These are phyloP conservation scores for Plasmodium knowlesi DNA, from an alignment of 169 alveolate genomes.

Conservation along the genomic window DNA sequence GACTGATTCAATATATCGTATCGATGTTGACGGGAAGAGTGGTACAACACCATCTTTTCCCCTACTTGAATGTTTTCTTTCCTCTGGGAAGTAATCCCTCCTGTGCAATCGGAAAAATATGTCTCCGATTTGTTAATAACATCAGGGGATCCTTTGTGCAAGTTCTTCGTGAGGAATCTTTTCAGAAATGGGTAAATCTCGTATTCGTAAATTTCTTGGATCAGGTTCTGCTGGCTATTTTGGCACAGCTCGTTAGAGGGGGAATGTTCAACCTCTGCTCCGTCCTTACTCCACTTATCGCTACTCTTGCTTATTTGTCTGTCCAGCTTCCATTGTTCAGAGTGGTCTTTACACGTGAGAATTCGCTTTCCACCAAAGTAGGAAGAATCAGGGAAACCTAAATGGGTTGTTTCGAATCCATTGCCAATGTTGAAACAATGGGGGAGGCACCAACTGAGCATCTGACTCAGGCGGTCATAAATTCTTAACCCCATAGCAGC, in stretches of 20 bases:
- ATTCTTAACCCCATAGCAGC: neutral
- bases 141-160: neutral
- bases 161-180: neutral
- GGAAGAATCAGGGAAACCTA: neutral
- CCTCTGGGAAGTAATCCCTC: neutral
- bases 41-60: neutral
- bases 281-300: neutral
- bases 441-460: neutral
- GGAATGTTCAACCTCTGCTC: neutral
- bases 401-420: neutral
- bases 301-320: neutral
- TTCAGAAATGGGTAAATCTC: neutral
- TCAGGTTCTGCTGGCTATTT: neutral
- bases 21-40: neutral
- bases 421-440: neutral
- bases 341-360: neutral
- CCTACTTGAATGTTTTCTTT: neutral
- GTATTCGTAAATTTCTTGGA: constrained; percentile 16
- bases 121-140: constrained; percentile 1
- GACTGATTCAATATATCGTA: neutral
- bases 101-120: neutral
- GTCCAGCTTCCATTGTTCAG: neutral
- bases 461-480: neutral
- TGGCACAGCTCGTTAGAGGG: neutral
- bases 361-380: neutral